A percentile compares a stretch with the other conserved stretches of the same genome.
These are phyloP conservation scores for Nicotiana otophora DNA, from an alignment of 257 asterid species.

Conservation along the genomic window DNA sequence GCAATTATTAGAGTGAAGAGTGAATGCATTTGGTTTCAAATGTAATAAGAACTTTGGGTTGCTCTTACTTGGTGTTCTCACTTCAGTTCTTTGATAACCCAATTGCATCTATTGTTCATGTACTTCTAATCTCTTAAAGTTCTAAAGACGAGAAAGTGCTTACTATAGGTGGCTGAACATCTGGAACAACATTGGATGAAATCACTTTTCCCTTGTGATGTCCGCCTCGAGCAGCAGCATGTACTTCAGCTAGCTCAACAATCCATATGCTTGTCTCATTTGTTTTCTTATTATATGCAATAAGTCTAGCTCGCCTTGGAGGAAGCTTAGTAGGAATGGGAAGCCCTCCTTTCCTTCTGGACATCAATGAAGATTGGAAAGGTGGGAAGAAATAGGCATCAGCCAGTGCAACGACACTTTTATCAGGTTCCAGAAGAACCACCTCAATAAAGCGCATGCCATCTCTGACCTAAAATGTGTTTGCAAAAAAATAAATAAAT, in stretches of 20 bases:
- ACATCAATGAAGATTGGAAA: slow-evolving; percentile 81
- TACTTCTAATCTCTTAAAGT: neutral
- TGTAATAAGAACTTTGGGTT: neutral
- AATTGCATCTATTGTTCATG: neutral
- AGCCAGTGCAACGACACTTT: slow-evolving; percentile 82
- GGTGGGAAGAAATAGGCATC: slow-evolving; percentile 99
- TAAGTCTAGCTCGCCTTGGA: slow-evolving; percentile 82
- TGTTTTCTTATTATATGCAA: slow-evolving; percentile 81
- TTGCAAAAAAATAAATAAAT: neutral
- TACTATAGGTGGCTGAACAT: slow-evolving; percentile 99
- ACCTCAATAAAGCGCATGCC: slow-evolving; percentile 92
- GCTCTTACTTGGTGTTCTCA: neutral
- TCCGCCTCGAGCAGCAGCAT: slow-evolving; percentile 93
- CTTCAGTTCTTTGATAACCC: neutral
- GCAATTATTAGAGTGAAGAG: neutral
- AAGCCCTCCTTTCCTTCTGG: slow-evolving; percentile 84
- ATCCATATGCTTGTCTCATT: slow-evolving; percentile 94
- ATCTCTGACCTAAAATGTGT: slow-evolving; percentile 70
- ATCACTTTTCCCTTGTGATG: slow-evolving; percentile 94
- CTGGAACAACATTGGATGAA: slow-evolving; percentile 65
- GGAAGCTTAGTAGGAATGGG: slow-evolving; percentile 82
- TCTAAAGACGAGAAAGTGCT: slow-evolving; percentile 3
- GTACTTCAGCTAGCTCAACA: slow-evolving; percentile 89
- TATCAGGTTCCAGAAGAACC: slow-evolving; percentile 91
- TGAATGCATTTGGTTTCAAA: neutral